A percentile compares a stretch with the other conserved stretches of the same genome.
Conservation (phyloP, 441 rosid genomes). For the Aquilaria agallochum region DNA sequence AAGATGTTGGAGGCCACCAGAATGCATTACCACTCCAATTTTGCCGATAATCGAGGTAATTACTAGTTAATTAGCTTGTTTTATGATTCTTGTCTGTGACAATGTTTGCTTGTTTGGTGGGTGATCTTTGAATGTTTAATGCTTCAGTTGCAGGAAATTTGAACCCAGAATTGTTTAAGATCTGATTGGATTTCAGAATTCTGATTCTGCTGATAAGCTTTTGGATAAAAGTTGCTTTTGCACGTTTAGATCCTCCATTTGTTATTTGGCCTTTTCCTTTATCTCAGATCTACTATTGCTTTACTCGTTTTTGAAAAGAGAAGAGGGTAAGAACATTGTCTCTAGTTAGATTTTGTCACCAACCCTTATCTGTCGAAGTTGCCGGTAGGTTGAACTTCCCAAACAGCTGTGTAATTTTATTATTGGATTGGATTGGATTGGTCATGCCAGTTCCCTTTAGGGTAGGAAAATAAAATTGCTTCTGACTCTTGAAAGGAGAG, state of each 20-base stretch:
- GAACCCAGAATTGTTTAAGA: not conserved
- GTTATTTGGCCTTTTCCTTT: slow-evolving; percentile 10
- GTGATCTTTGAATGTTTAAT: not conserved
- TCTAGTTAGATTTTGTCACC: no score
- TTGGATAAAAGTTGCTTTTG: slow-evolving; percentile 19
- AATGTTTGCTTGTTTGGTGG: slow-evolving; percentile 2
- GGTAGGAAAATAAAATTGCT: no score
- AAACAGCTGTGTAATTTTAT: no score
- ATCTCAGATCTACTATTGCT: slow-evolving; percentile 19
- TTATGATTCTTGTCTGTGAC: not conserved
- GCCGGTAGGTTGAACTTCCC: no score
- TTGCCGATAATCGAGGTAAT: slow-evolving; percentile 61
- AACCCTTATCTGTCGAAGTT: no score
- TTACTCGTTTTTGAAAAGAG: slow-evolving; percentile 18
- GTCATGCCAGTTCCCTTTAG: no score
- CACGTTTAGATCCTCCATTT: slow-evolving; percentile 14
- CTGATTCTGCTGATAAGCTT: slow-evolving; percentile 16
- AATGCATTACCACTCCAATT: slow-evolving; percentile 72
- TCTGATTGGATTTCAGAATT: slow-evolving; percentile 7
- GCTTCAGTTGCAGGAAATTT: not conserved
- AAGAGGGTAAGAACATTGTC: slow-evolving; percentile 2
- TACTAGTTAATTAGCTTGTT: not conserved
- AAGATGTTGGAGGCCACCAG: slow-evolving; percentile 66
- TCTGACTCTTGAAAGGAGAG: no score
- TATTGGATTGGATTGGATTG: no score